Evolutionary conservation across 2,329 filamentous ascomycete genomes (phyloP).

Genomic region (Tolypocladium paradoxum): DNA sequence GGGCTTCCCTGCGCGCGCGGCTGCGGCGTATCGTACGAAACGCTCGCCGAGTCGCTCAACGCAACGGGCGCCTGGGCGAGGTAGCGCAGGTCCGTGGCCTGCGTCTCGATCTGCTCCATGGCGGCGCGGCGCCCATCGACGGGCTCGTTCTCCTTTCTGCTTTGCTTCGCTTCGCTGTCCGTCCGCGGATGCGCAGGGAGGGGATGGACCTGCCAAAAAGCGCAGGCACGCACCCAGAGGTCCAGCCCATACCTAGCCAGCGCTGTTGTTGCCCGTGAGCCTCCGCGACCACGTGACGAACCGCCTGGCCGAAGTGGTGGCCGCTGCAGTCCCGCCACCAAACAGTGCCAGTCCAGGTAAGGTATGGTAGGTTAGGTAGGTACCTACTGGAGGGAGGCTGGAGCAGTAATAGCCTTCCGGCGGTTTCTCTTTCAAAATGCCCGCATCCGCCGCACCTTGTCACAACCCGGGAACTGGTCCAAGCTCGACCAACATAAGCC

Average conservation of each 20-base stretch:
- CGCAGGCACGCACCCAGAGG: neutral
- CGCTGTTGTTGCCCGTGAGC: neutral
- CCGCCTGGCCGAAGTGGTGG: neutral
- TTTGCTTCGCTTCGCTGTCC: neutral
- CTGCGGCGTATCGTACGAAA: slow-evolving; percentile 21
- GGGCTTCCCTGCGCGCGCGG: slow-evolving; percentile 21
- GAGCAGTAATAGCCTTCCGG: no score
- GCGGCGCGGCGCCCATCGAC: slow-evolving; percentile 3
- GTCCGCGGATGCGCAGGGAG: neutral
- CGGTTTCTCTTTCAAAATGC: no score
- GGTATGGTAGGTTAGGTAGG: no score
- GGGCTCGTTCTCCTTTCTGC: neutral
- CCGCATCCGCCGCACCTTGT: no score
- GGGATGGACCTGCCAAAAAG: neutral
- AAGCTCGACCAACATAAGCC: no score
- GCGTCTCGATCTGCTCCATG: slow-evolving; percentile 45
- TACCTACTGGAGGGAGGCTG: no score
- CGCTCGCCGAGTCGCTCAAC: slow-evolving; percentile 17
- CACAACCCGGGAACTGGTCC: no score
- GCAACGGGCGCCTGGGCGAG: slow-evolving; percentile 29
- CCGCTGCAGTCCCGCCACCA: neutral
- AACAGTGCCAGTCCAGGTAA: neutral
- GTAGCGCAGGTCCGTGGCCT: slow-evolving; percentile 43
- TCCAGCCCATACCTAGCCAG: neutral
- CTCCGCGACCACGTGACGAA: neutral